Base-by-base conservation (phyloP, 441 rosid genomes). In the Croton laevigatus region DNA sequence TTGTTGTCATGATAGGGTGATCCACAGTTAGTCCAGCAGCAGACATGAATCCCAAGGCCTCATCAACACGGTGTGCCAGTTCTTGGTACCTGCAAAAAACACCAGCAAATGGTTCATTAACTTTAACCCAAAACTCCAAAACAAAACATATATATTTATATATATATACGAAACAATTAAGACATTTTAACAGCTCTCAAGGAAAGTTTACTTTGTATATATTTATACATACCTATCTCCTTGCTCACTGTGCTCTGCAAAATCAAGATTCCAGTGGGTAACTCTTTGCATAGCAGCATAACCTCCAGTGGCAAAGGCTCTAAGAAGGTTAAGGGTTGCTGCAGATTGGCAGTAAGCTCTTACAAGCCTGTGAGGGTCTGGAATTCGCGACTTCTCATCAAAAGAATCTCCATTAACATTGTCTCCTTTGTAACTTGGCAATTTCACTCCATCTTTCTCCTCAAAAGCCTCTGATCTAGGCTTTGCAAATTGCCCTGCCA, bases 401-500 rank as follows among this genome's bases (percentile, higher is more conserved):
- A 92, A 92, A 73, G 83, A 70, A 70, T 88, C 94, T 36, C 94
- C 96, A 58, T 92, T 92, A 46, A 92, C 81, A 70, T 86, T 92
- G 81, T 92, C 97, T 46, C 97, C 97, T 67, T 85, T 87, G 88
- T 92, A 92, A 74, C 87, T 85, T 3, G 94, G 96, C 62, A 90
- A 73, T 74, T 88, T 83, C 69, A 86, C 87, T 61, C 97, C 97
- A 79, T 92, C 71, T 73, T 76, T 86, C 81, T 78, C 94, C 82
- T 92, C 97, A 20, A 78, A 73, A 8, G 86, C 71, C 34, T 80
- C 89, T 36, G 88, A 82, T 79, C 97, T 86, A 5, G 97, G 97
- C 80, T 91, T 91, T 1, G 97, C 94, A 71, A 91, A 91, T 76
- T 91, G 97, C 66, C 97, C 97, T 6, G 97, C 97, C 97, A 91